phyloP scores from a whole-genome alignment of 345 rosid species.

The Microcos paniculata region DNA sequence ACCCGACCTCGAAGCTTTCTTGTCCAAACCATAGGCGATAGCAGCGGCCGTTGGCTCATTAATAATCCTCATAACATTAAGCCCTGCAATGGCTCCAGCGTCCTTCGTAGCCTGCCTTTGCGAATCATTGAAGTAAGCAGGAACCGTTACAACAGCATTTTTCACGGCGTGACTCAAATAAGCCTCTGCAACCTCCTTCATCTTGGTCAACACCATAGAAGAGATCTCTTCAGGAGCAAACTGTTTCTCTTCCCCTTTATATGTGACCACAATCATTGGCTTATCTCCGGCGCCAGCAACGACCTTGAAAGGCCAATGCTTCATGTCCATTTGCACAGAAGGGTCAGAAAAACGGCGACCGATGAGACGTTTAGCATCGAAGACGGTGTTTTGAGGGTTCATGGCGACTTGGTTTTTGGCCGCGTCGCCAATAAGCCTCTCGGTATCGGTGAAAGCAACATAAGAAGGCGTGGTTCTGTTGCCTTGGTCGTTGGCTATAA shows the following conservation, averaged over 20 bases:
- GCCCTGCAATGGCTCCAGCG: constrained; percentile 46
- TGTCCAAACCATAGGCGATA: constrained; percentile 38
- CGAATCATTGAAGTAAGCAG: constrained; percentile 45
- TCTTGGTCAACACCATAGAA: constrained; percentile 19
- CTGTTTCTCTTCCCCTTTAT: constrained; percentile 42
- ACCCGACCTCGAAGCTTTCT: constrained; percentile 32
- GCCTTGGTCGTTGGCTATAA: constrained; percentile 43
- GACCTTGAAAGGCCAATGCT: constrained; percentile 47
- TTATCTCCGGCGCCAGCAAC: constrained; percentile 39
- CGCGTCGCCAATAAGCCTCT: constrained; percentile 67
- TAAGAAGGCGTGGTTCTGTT: constrained; percentile 43
- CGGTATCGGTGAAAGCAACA: constrained; percentile 52
- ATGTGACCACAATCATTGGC: constrained; percentile 39
- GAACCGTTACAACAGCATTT: constrained; percentile 39
- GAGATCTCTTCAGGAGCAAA: constrained; percentile 41
- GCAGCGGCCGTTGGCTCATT: constrained; percentile 46
- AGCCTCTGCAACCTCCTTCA: constrained; percentile 39
- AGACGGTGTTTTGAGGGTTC: constrained; percentile 54
- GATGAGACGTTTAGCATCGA: constrained; percentile 46
- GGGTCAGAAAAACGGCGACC: constrained; percentile 41
- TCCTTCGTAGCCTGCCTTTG: constrained; percentile 58
- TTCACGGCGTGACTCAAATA: constrained; percentile 25
- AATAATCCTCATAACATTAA: constrained; percentile 33
- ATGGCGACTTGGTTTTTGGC: constrained; percentile 60
- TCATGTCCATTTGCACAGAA: constrained; percentile 43